Percentiles rank a stretch among this genome's conserved stretches.
phyloP scores from a whole-genome alignment of 805 yeast genomes.

The Starmerella lactis-condensi region DNA sequence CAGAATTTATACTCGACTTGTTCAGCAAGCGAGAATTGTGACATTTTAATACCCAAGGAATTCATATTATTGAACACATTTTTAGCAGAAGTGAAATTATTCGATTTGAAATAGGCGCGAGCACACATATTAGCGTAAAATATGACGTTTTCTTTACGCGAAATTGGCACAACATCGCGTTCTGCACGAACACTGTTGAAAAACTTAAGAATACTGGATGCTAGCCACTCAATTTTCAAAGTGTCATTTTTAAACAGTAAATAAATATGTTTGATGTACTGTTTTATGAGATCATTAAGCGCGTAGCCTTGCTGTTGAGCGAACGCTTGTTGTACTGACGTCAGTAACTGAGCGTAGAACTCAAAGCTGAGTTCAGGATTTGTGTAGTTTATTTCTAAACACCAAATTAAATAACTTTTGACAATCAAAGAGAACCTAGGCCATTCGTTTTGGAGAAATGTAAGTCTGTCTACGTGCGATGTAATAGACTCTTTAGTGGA shows the following conservation, averaged over 20 bases:
- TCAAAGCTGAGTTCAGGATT: constrained; percentile 34
- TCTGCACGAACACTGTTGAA: constrained; percentile 44
- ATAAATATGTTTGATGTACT: constrained; percentile 2
- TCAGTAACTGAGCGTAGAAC: constrained; percentile 30
- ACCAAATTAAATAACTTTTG: constrained; percentile 30
- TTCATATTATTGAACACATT: constrained; percentile 73
- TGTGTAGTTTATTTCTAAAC: constrained; percentile 37
- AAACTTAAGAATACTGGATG: constrained; percentile 36
- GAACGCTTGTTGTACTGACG: constrained; percentile 26
- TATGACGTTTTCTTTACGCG: constrained; percentile 33
- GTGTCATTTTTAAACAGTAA: not conserved
- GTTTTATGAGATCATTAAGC: constrained; percentile 10
- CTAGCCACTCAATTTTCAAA: constrained; percentile 25
- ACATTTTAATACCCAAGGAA: constrained; percentile 16
- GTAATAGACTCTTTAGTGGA: constrained; percentile 12
- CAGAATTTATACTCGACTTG: constrained; percentile 19
- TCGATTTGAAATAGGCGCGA: constrained; percentile 30
- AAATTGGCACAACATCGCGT: constrained; percentile 19
- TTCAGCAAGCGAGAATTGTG: constrained; percentile 11
- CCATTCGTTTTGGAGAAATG: constrained; percentile 24
- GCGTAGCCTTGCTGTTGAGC: constrained; percentile 20
- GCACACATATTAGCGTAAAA: constrained; percentile 38
- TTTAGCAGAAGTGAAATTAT: constrained; percentile 32
- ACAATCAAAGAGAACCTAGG: constrained; percentile 33
- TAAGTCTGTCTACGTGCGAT: constrained; percentile 17